phyloP scores from a whole-genome alignment of 2,329 filamentous ascomycete species.

The Colletotrichum lini region DNA sequence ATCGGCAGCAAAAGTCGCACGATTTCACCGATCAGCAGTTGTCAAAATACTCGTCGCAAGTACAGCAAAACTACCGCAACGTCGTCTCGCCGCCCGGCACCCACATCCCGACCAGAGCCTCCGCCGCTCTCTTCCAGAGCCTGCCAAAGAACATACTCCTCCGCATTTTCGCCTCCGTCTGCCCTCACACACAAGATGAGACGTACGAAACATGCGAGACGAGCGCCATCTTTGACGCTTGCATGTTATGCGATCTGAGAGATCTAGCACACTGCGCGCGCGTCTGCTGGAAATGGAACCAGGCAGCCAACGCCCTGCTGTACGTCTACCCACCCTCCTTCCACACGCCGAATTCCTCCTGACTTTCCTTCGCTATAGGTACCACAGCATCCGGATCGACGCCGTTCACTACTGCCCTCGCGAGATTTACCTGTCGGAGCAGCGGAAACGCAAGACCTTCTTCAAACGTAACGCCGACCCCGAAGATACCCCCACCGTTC shows the following conservation, averaged over 20 bases:
- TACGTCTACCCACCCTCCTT: conserved; percentile 61
- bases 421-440: conserved; percentile 85
- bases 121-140: conserved; percentile 60
- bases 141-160: conserved; percentile 80
- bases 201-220: conserved; percentile 88
- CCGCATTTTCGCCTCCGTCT: conserved; percentile 85
- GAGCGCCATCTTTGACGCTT: conserved; percentile 82
- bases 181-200: conserved; percentile 84
- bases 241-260: conserved; percentile 94
- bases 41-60: conserved; percentile 38
- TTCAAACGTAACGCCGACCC: conserved; percentile 84
- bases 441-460: conserved; percentile 80
- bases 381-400: conserved; percentile 92
- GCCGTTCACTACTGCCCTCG: conserved; percentile 94
- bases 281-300: conserved; percentile 81
- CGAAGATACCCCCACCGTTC: conserved; percentile 82
- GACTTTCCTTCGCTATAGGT: conserved; percentile 65
- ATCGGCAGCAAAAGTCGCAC: conserved; percentile 26
- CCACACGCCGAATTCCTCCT: conserved; percentile 28
- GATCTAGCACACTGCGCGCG: conserved; percentile 86
- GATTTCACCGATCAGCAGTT: conserved; percentile 34
- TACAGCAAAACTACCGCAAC: conserved; percentile 39
- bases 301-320: conserved; percentile 67
- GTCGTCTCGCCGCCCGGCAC: conserved; percentile 38
- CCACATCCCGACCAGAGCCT: conserved; percentile 57